These are phyloP conservation scores for Auricularia heimuer DNA, from an alignment of 768 basidiomycete species.

Conservation along the genomic window DNA sequence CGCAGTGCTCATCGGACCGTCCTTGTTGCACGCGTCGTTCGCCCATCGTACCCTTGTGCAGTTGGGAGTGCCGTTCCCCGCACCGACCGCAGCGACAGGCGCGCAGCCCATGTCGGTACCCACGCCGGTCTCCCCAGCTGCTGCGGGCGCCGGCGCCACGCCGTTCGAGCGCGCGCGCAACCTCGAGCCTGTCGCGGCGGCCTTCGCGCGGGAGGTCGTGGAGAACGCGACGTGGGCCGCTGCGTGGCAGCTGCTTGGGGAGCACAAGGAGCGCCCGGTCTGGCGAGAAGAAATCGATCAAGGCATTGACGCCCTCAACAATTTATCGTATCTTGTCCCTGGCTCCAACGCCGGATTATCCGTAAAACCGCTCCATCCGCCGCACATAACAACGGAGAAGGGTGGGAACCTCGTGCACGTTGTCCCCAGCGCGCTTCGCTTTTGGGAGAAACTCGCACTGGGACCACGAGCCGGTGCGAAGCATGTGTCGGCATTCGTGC, in stretches of 20 bases:
- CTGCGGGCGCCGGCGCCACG: conserved; percentile 39
- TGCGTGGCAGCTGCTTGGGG: conserved; percentile 35
- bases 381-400: conserved; percentile 57
- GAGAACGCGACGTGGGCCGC: conserved; percentile 65
- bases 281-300: conserved; percentile 9
- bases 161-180: conserved; percentile 56
- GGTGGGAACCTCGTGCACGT: conserved; percentile 61
- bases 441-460: conserved; percentile 80
- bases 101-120: conserved; percentile 45
- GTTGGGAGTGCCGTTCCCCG: conserved; percentile 47
- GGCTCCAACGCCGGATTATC: background rate
- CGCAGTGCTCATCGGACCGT: conserved; percentile 62
- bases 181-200: conserved; percentile 55
- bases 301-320: conserved; percentile 22
- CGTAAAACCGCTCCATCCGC: conserved; percentile 31
- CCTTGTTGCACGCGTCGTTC: conserved; percentile 59
- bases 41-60: conserved; percentile 54
- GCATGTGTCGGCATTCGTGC: conserved; percentile 54
- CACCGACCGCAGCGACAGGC: conserved; percentile 39
- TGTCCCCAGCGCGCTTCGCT: conserved; percentile 58
- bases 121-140: conserved; percentile 79
- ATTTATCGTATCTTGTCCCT: conserved; percentile 14
- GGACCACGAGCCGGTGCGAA: conserved; percentile 62
- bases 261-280: conserved; percentile 2
- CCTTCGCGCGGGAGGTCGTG: conserved; percentile 57